Conservation (phyloP, 805 yeast species). For the Saturnispora kantuleensis region DNA sequence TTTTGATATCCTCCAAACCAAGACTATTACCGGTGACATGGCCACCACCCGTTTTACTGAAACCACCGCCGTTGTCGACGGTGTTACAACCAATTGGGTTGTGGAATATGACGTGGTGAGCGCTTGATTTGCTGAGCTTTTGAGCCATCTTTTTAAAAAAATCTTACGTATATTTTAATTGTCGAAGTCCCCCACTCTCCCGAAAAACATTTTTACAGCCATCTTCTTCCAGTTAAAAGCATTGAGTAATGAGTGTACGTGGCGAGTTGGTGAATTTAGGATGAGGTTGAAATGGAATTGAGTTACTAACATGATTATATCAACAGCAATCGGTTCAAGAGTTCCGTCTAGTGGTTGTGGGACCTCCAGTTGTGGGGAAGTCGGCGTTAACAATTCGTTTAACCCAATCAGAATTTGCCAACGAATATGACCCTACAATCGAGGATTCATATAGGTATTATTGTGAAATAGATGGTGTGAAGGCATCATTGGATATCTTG, state of each 20-base stretch:
- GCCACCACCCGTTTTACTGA: too few relatives aligned
- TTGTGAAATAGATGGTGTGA: constrained; percentile 72
- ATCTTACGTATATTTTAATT: too few relatives aligned
- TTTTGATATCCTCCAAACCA: too few relatives aligned
- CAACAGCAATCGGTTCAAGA: constrained; percentile 34
- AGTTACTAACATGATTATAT: constrained; percentile 1
- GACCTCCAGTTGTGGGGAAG: constrained; percentile 99
- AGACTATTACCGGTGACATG: too few relatives aligned
- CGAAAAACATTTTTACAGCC: neutral
- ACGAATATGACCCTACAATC: constrained; percentile 97
- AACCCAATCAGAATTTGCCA: constrained; percentile 90
- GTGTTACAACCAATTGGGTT: too few relatives aligned
- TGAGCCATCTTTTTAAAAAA: too few relatives aligned
- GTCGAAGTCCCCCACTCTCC: too few relatives aligned
- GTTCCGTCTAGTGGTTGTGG: constrained; percentile 90
- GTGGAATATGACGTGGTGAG: too few relatives aligned
- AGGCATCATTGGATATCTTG: constrained; percentile 71
- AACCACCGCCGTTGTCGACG: too few relatives aligned
- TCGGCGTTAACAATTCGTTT: constrained; percentile 92
- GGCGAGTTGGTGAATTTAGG: neutral
- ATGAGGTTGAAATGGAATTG: neutral
- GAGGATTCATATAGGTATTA: constrained; percentile 88
- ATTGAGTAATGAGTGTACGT: neutral
- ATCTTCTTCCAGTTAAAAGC: neutral
- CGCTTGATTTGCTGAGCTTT: too few relatives aligned